Conservation (phyloP, 257 asterid species). For the Lithospermum erythrorhizon region DNA sequence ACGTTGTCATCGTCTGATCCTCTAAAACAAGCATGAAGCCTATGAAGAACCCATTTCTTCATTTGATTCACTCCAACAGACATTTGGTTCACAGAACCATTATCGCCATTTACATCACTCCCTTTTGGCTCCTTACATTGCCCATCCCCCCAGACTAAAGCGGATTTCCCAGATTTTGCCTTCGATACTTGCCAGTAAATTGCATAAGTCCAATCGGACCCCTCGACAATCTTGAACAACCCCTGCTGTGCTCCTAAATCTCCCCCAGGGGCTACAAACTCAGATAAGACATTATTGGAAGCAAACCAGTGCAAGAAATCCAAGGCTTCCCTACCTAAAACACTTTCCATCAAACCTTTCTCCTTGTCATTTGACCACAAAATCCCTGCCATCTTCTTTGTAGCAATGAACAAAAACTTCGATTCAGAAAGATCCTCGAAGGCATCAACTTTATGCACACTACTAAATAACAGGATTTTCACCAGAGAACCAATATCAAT, state of each 20-base stretch:
- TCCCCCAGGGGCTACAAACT: conserved; percentile 51
- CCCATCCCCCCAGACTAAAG: conserved; percentile 95
- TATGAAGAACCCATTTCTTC: conserved; percentile 47
- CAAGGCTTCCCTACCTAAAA: conserved; percentile 63
- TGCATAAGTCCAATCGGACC: conserved; percentile 79
- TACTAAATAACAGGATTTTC: background rate
- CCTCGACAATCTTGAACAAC: conserved; percentile 61
- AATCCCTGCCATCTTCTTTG: conserved; percentile 43
- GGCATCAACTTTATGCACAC: background rate
- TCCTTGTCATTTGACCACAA: conserved; percentile 57
- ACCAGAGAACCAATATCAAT: background rate
- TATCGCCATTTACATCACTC: conserved; percentile 21
- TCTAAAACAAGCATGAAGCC: conserved; percentile 65
- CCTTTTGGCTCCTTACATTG: conserved; percentile 47
- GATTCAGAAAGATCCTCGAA: background rate
- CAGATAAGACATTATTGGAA: conserved; percentile 58
- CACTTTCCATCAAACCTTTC: conserved; percentile 45
- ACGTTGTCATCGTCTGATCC: conserved; percentile 60
- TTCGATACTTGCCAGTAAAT: conserved; percentile 91
- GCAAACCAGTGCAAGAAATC: conserved; percentile 69
- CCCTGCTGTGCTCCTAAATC: conserved; percentile 67
- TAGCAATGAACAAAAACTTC: conserved; percentile 7
- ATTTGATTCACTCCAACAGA: conserved; percentile 30
- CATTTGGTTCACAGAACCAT: conserved; percentile 13
- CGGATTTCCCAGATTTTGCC: conserved; percentile 85